Conservation (phyloP, 306 rosid genomes). For the Spatholobus suberectus region DNA sequence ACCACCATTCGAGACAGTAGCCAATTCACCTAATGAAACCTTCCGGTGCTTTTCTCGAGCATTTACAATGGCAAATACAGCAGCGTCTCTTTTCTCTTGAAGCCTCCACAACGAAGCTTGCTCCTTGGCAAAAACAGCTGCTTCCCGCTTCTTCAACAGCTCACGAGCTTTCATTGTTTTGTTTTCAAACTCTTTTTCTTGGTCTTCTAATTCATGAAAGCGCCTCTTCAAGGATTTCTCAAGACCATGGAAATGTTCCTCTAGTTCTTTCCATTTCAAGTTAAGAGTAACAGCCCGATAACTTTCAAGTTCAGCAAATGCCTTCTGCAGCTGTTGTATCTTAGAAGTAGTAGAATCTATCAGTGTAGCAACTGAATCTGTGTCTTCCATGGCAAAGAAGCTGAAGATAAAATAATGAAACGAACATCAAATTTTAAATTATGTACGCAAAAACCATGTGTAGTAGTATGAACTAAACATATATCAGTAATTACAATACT, state of each 20-base stretch:
- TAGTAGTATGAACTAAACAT: slow-evolving; percentile 1
- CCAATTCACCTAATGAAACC: slow-evolving; percentile 59
- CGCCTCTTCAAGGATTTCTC: slow-evolving; percentile 99
- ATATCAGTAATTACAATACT: slow-evolving; percentile 2
- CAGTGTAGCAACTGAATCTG: slow-evolving; percentile 70
- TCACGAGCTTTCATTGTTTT: slow-evolving; percentile 72
- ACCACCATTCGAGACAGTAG: slow-evolving; percentile 50
- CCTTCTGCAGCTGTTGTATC: slow-evolving; percentile 96
- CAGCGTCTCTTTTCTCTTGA: slow-evolving; percentile 91
- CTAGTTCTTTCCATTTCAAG: slow-evolving; percentile 97
- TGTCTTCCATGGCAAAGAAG: slow-evolving; percentile 78
- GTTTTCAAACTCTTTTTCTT: slow-evolving; percentile 84
- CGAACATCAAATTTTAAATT: slow-evolving; percentile 1
- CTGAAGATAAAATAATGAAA: slow-evolving; percentile 53
- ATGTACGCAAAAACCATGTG: neutral
- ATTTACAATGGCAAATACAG: slow-evolving; percentile 68
- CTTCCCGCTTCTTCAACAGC: slow-evolving; percentile 75
- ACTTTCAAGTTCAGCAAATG: slow-evolving; percentile 99
- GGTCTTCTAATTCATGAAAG: slow-evolving; percentile 94
- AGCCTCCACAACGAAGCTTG: slow-evolving; percentile 72
- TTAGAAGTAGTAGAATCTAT: slow-evolving; percentile 88
- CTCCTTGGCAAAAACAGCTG: slow-evolving; percentile 82
- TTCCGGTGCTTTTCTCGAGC: slow-evolving; percentile 83
- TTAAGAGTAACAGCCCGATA: slow-evolving; percentile 88
- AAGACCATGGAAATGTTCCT: slow-evolving; percentile 95